Percentiles rank a stretch among this genome's conserved stretches.
phyloP scores from a whole-genome alignment of 2,329 filamentous ascomycete genomes.

The Nectriaceae sp. region DNA sequence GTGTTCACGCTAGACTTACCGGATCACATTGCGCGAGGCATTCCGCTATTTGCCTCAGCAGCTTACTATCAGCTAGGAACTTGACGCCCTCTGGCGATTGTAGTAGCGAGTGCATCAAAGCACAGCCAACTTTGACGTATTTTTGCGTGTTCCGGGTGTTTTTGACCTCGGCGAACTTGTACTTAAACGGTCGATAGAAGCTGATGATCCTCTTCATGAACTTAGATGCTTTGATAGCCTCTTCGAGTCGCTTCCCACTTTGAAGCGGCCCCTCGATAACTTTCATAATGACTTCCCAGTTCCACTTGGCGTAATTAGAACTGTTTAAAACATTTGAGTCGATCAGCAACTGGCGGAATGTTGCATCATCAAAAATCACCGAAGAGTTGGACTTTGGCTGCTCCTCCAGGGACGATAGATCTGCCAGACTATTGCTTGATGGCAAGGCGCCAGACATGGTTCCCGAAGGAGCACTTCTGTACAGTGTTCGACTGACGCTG shows the following conservation, averaged over 20 bases:
- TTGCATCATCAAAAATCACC: constrained; percentile 57
- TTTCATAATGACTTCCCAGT: constrained; percentile 89
- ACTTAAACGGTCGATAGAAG: constrained; percentile 97
- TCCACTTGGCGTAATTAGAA: constrained; percentile 93
- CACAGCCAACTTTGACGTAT: constrained; percentile 87
- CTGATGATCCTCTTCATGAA: constrained; percentile 94
- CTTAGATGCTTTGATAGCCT: constrained; percentile 92
- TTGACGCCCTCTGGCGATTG: constrained; percentile 82
- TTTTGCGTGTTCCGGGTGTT: constrained; percentile 93
- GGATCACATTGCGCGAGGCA: constrained; percentile 94
- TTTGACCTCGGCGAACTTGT: constrained; percentile 85
- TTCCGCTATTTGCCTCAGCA: constrained; percentile 90
- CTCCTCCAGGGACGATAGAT: constrained; percentile 56
- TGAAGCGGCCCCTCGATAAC: constrained; percentile 92
- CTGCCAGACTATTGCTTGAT: constrained; percentile 47
- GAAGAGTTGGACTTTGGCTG: constrained; percentile 53
- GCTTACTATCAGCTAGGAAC: constrained; percentile 88
- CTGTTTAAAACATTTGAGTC: constrained; percentile 87
- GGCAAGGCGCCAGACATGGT: constrained; percentile 40
- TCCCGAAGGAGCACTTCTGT: constrained; percentile 67
- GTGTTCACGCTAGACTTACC: constrained; percentile 47
- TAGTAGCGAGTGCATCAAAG: constrained; percentile 81
- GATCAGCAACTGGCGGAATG: constrained; percentile 65
- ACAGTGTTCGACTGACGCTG: constrained; percentile 91
- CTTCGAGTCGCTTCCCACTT: constrained; percentile 88